These are phyloP conservation scores for Erucastrum elatum DNA, from an alignment of 345 rosid genomes.

Conservation along the genomic window DNA sequence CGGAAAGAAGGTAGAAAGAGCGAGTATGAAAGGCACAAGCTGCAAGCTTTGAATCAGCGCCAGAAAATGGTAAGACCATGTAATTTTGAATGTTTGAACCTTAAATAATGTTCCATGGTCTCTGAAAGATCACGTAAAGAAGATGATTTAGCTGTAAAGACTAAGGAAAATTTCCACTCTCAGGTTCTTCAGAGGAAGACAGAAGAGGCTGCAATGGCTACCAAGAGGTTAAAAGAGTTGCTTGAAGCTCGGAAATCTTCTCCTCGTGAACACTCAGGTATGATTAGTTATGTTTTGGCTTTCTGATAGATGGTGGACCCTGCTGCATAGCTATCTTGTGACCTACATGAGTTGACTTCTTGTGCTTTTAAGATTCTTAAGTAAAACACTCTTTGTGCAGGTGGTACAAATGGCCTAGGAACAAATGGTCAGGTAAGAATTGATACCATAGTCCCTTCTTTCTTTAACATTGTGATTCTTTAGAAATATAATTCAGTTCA, in stretches of 20 bases:
- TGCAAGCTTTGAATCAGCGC: conserved; percentile 94
- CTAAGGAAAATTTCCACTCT: conserved; percentile 29
- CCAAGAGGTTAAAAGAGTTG: conserved; percentile 94
- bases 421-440: conserved; percentile 72
- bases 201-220: conserved; percentile 98
- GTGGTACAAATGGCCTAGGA: conserved; percentile 67
- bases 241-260: conserved; percentile 95
- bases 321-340: too few species aligned
- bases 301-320: too few species aligned
- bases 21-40: conserved; percentile 96
- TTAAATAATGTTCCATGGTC: conserved; percentile 2
- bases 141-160: conserved; percentile 17
- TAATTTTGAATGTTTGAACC: background rate
- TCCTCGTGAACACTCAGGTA: conserved; percentile 59
- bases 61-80: conserved; percentile 78
- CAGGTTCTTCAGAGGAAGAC: conserved; percentile 99
- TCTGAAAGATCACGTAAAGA: background rate
- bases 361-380: too few species aligned
- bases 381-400: conserved; percentile 39
- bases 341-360: too few species aligned
- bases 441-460: background rate
- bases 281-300: background rate
- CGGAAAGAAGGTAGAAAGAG: conserved; percentile 95
- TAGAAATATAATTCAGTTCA: conserved; percentile 11
- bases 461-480: conserved; percentile 8